Evolutionary conservation across 2,329 filamentous ascomycete genomes (phyloP), one percentile per base, ranked within the genome.

Genomic region (Arthrobotrys musiformis): DNA sequence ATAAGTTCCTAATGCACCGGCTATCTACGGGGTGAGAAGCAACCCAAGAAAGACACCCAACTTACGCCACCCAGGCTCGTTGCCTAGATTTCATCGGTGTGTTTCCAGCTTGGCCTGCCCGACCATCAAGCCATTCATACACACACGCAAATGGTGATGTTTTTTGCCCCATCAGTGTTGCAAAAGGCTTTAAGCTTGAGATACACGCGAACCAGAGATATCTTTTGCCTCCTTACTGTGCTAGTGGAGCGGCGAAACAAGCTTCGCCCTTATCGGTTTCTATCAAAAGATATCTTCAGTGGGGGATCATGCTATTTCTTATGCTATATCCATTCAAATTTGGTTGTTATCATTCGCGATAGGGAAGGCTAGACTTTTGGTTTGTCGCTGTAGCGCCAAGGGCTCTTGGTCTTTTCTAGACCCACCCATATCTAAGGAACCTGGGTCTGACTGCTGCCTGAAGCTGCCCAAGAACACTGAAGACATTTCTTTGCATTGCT

Each of bases 21-120:
- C 48, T 76, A 70, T 76, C 64, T 76, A 60, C 72, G 72, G 72
- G 66, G 66, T 58, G 62, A 58, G 37, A 70, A 68, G 66, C 56
- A 73, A 67, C 69, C 69, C 60, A 73, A 66, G 58, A 60, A 66
- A 64, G 60, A 73, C 35, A 73, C 61, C 67, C 58, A 72, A 63
- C 64, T 11, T 40, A 64, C 72, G 64, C 64, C 72, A 70, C 64
- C 58, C 64, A 70, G 56, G 58, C 58, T 66, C 28, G 72, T 76
- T 76, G 72, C 72, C 72, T 76, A 70, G 72, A 76, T 66, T 46
- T 42, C 37, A 58, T 76, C 64, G 58, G 58, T 54, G 72, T 28
- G 40, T 46, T 22, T n/a, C 22, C 33, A 44, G 42, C 35, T 56
- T 66, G 52, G 15, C n/a, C 24, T 40, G 26, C 30, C 24, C 5